These are phyloP conservation scores for Quercus engelmannii DNA, from an alignment of 306 rosid species.

Conservation along the genomic window DNA sequence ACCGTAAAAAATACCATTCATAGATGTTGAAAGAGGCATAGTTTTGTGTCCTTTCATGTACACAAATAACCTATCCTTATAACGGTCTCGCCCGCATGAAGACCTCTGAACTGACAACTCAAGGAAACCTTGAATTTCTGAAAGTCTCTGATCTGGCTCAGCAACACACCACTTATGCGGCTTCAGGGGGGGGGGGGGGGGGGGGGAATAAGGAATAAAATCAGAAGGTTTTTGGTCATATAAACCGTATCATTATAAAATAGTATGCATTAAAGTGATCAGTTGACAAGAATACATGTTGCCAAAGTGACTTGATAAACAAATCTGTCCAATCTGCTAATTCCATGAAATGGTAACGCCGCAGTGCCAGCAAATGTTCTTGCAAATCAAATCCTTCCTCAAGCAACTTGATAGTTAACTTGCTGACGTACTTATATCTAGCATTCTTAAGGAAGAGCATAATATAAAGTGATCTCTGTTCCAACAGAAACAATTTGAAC, in stretches of 20 bases:
- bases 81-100: slow-evolving; percentile 68
- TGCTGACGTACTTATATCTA: slow-evolving; percentile 92
- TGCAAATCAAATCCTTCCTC: slow-evolving; percentile 86
- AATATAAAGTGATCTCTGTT: slow-evolving; percentile 10
- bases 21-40: slow-evolving; percentile 65
- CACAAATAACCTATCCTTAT: slow-evolving; percentile 81
- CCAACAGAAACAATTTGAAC: slow-evolving; percentile 18
- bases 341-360: slow-evolving; percentile 94
- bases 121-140: slow-evolving; percentile 86
- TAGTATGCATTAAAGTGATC: slow-evolving; percentile 16
- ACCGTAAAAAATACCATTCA: slow-evolving; percentile 43
- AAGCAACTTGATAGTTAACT: slow-evolving; percentile 75
- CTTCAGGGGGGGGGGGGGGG: slow-evolving; percentile 36
- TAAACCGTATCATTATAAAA: neutral
- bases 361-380: slow-evolving; percentile 82
- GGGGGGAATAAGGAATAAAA: slow-evolving; percentile 17
- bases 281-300: slow-evolving; percentile 54
- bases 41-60: slow-evolving; percentile 70
- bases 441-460: slow-evolving; percentile 45
- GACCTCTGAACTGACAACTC: slow-evolving; percentile 90
- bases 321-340: slow-evolving; percentile 95
- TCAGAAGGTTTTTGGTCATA: slow-evolving; percentile 15
- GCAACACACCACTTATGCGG: slow-evolving; percentile 76
- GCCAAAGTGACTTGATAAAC: slow-evolving; percentile 85
- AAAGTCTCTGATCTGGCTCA: slow-evolving; percentile 74